Base-by-base conservation (phyloP, 164 flowering plant genomes). In the Nelumbo lutea region DNA sequence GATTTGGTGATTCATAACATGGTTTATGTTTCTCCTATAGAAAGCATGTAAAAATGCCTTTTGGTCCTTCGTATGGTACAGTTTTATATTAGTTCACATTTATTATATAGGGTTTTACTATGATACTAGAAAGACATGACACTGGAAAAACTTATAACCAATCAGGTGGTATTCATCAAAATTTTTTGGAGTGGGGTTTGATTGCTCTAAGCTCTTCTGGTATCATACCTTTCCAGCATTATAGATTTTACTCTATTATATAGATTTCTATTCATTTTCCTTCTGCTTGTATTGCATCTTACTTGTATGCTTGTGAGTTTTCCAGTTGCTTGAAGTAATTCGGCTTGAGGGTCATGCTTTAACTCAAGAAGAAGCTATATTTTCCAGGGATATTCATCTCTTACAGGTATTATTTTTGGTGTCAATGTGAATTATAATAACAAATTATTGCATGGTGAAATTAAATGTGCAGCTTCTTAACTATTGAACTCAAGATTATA, bases 281-380 rank as follows among this genome's bases (percentile, higher is more conserved):
- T 13, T 50, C 11, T 6, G 11, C 53, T 50, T 11, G 4, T 53
- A 13, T 11, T 53, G 57, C 57, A 9, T 65, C 14, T 53, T 61
- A 43, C 43, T 67, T 11, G 13, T 58, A 46, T 50, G 55, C 27
- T 53, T 40, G 48, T 42, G 42, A 66, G 61, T 72, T 10, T 65
- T 57, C 40, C 86, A 94, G 98, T 70, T 87, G 80, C 90, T 94
- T 69, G 98, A 94, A 82, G 87, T 94, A 56, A 78, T 94, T 59
- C 87, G 97, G 15, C 87, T 91, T 66, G 98, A 91, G 80, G 98
- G 98, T 41, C 97, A 86, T 74, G 83, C 92, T 52, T 71, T 90
- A 69, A 78, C 88, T 53, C 91, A 84, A 56, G 96, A 88, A 70
- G 95, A 91, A 68, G 87, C 89, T 75, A 80, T 82, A 76, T 72